Percentiles rank a stretch among this genome's conserved stretches.
Evolutionary conservation across 2,329 filamentous ascomycete species (phyloP).

Genomic region (Paecilomyces dactylethromorphus): DNA sequence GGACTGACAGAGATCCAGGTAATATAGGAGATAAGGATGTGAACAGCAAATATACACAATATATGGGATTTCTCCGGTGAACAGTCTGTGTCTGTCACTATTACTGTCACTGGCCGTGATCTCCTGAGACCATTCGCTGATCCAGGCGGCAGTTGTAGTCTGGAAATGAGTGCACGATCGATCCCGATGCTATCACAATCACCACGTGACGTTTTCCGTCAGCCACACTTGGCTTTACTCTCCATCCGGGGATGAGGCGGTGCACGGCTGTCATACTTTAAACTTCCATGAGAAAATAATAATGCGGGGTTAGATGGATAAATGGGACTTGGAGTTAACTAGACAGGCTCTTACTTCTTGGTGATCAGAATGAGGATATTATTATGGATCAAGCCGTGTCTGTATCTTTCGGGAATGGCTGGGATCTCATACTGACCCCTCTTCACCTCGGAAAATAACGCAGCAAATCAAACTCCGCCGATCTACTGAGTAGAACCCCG

Average conservation of each 20-base stretch:
- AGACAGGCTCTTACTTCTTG: not conserved
- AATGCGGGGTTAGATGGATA: not conserved
- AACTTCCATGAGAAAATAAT: not conserved
- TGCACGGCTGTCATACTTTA: not conserved
- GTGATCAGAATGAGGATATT: not conserved
- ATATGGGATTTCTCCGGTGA: not conserved
- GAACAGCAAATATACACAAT: not conserved
- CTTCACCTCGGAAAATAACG: not conserved
- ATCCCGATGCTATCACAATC: not conserved
- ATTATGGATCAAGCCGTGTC: not conserved
- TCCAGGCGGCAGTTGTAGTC: not conserved
- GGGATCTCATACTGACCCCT: not conserved
- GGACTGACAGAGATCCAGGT: not conserved
- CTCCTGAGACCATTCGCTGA: not conserved
- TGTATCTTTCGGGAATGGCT: not conserved
- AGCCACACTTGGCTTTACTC: not conserved
- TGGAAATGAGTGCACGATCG: not conserved
- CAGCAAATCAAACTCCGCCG: not conserved
- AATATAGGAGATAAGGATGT: not conserved
- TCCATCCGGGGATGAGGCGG: not conserved
- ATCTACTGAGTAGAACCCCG: not conserved
- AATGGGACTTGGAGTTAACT: not conserved
- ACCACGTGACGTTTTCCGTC: not conserved
- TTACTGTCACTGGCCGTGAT: not conserved
- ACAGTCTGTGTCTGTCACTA: not conserved